Evolutionary conservation across 2,329 filamentous ascomycete species (phyloP).

Genomic region (Endothia cerciana): DNA sequence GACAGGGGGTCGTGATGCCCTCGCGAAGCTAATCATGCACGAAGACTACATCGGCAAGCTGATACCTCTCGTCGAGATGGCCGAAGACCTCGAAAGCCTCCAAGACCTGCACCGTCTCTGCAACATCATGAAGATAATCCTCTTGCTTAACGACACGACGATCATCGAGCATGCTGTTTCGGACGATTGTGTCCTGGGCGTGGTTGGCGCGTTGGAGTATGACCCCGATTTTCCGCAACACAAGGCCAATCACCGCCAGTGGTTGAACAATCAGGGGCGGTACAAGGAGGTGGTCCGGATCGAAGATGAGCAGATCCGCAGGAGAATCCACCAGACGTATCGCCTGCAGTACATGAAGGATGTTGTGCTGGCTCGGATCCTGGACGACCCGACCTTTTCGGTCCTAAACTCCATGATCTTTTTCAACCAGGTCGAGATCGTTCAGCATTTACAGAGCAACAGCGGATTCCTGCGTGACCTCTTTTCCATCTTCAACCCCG

Average conservation of each 20-base stretch:
- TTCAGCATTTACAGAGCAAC: constrained; percentile 90
- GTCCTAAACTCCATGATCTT: constrained; percentile 98
- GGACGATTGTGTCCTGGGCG: constrained; percentile 85
- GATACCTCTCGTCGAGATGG: constrained; percentile 82
- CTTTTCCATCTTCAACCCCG: constrained; percentile 79
- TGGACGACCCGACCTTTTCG: constrained; percentile 97
- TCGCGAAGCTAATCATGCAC: constrained; percentile 83
- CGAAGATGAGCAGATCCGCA: constrained; percentile 76
- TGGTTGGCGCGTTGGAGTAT: constrained; percentile 95
- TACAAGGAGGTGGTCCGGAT: constrained; percentile 98
- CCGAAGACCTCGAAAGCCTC: constrained; percentile 88
- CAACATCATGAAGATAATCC: constrained; percentile 97
- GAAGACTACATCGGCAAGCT: constrained; percentile 89
- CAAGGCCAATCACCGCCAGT: constrained; percentile 96
- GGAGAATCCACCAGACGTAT: constrained; percentile 96
- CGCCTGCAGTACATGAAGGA: constrained; percentile 96
- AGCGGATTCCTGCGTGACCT: constrained; percentile 78
- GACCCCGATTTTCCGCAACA: constrained; percentile 97
- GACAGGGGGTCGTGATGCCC: constrained; percentile 76
- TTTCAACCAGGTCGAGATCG: constrained; percentile 98
- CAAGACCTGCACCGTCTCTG: constrained; percentile 87
- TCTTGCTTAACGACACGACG: constrained; percentile 89
- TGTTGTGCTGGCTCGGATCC: constrained; percentile 92
- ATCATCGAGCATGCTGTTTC: constrained; percentile 95
- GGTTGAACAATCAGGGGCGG: constrained; percentile 82